phyloP scores from a whole-genome alignment of 257 asterid genomes.

The Nemophila menziesii region DNA sequence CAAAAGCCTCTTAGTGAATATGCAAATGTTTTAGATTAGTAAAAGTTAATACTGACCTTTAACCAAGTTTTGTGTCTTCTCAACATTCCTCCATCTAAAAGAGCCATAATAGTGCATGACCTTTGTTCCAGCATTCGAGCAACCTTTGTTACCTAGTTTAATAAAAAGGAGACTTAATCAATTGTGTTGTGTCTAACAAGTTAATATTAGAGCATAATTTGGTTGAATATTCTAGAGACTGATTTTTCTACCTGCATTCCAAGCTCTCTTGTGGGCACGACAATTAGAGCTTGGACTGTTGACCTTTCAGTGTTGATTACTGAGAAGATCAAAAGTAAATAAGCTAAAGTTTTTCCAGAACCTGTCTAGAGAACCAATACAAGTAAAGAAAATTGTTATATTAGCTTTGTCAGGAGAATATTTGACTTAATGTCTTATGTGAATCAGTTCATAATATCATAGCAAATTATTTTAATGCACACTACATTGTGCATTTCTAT shows the following conservation, averaged over 20 bases:
- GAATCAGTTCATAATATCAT: not conserved
- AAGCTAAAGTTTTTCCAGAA: conserved; percentile 93
- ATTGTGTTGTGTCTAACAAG: not conserved
- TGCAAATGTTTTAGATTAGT: not conserved
- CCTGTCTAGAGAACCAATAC: conserved; percentile 65
- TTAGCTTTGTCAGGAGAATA: conserved; percentile 14
- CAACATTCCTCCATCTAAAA: conserved; percentile 86
- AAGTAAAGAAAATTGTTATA: conserved; percentile 7
- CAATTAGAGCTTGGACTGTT: conserved; percentile 76
- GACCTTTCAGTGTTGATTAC: conserved; percentile 54
- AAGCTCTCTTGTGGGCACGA: conserved; percentile 92
- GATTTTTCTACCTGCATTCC: conserved; percentile 67
- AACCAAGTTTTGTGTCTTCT: conserved; percentile 90
- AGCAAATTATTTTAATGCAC: too few species aligned
- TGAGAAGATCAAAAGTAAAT: conserved; percentile 62
- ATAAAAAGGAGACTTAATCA: conserved; percentile 11
- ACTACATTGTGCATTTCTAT: too few species aligned
- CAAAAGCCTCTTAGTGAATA: conserved; percentile 8
- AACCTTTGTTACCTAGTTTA: conserved; percentile 72
- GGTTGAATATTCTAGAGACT: conserved; percentile 7
- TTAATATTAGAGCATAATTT: conserved; percentile 5
- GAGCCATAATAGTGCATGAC: conserved; percentile 81
- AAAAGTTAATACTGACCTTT: conserved; percentile 36
- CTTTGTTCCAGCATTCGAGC: conserved; percentile 57
- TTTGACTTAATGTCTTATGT: not conserved